These are phyloP conservation scores for Circinella umbellata DNA, from an alignment of 371 early-diverging fungal species.

Conservation along the genomic window DNA sequence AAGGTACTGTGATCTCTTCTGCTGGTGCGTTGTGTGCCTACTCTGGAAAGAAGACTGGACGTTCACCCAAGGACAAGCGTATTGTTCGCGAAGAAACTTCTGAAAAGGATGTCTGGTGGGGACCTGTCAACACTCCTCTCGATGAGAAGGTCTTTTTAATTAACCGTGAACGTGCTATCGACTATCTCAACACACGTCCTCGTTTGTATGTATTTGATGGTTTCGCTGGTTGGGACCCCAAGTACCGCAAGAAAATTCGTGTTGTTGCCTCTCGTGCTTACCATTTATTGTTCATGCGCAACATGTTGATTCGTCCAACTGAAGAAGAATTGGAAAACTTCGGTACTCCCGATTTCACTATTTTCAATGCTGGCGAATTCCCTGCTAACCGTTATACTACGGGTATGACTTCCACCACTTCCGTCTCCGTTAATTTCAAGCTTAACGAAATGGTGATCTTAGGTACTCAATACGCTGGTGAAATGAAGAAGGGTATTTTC, in stretches of 20 bases:
- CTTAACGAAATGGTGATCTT: conserved; percentile 86
- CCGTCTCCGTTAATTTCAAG: conserved; percentile 90
- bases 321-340: conserved; percentile 86
- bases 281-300: conserved; percentile 96
- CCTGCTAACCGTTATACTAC: conserved; percentile 96
- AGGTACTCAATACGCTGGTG: conserved; percentile 97
- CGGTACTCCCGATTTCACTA: conserved; percentile 96
- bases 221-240: conserved; percentile 94
- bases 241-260: conserved; percentile 95
- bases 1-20: conserved; percentile 88
- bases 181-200: conserved; percentile 94
- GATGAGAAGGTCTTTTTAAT: conserved; percentile 88
- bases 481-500: conserved; percentile 96
- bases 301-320: conserved; percentile 97
- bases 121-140: conserved; percentile 95
- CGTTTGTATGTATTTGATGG: conserved; percentile 97
- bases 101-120: conserved; percentile 94
- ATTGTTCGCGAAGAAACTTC: conserved; percentile 90
- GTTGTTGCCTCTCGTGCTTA: conserved; percentile 95
- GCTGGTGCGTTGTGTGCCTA: conserved; percentile 90
- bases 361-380: conserved; percentile 96
- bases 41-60: conserved; percentile 91
- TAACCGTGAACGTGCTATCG: conserved; percentile 95
- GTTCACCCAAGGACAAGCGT: conserved; percentile 94
- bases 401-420: conserved; percentile 96